Conservation (phyloP, 768 basidiomycete genomes). For the Pleurotus tuber-regium region DNA sequence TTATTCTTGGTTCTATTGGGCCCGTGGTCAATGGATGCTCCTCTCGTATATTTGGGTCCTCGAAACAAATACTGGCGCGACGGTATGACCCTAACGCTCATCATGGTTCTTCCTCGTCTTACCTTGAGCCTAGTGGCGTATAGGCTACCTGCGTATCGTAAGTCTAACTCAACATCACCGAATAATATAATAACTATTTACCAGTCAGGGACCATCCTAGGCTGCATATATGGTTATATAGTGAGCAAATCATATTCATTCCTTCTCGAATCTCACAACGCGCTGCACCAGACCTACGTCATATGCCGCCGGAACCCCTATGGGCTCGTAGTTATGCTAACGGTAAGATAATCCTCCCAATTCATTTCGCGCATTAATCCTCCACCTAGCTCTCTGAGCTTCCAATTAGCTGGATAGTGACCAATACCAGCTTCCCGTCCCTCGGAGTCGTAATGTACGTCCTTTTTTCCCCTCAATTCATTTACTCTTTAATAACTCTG, state of each 20-base stretch:
- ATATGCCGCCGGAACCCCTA: slow-evolving; percentile 40
- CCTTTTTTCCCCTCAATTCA: background rate
- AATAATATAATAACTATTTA: background rate
- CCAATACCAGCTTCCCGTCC: slow-evolving; percentile 33
- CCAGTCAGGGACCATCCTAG: slow-evolving; percentile 31
- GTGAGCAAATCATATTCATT: slow-evolving; percentile 17
- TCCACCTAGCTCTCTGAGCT: slow-evolving; percentile 36
- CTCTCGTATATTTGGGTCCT: slow-evolving; percentile 51
- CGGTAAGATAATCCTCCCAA: slow-evolving; percentile 25
- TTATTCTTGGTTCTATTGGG: slow-evolving; percentile 32
- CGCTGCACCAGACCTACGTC: slow-evolving; percentile 29
- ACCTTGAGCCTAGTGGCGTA: slow-evolving; percentile 30
- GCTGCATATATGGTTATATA: slow-evolving; percentile 30
- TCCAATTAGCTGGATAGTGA: slow-evolving; percentile 43
- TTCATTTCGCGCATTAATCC: background rate
- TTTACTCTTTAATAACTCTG: background rate
- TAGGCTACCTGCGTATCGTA: slow-evolving; percentile 43
- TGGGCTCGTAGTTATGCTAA: slow-evolving; percentile 36
- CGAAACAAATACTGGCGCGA: slow-evolving; percentile 51
- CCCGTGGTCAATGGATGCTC: slow-evolving; percentile 48
- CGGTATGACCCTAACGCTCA: slow-evolving; percentile 23
- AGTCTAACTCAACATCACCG: slow-evolving; percentile 10
- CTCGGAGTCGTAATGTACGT: slow-evolving; percentile 44
- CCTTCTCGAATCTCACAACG: background rate
- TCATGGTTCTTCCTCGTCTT: background rate